Evolutionary conservation across 106 monocot species (phyloP).

Genomic region (Acanthochlamys bracteata): DNA sequence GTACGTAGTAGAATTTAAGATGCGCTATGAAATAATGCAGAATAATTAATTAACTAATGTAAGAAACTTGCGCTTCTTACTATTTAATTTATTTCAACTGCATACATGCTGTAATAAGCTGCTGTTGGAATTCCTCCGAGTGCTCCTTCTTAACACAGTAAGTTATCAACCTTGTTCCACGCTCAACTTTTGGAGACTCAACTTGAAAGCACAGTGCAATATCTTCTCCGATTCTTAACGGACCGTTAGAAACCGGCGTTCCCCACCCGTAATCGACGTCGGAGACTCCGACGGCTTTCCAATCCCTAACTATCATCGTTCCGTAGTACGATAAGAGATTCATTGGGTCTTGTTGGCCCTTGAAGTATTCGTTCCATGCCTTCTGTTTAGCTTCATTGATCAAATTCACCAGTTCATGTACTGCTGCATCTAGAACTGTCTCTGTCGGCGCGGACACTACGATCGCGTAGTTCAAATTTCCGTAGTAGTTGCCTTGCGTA

Average conservation of each 20-base stretch:
- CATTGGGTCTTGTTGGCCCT: background rate
- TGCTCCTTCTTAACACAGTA: slow-evolving; percentile 4
- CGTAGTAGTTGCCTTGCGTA: background rate
- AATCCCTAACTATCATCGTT: background rate
- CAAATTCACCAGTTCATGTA: background rate
- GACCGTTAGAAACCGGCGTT: background rate
- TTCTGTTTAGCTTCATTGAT: background rate
- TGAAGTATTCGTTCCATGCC: background rate
- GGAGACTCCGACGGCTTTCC: background rate
- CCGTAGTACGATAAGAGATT: background rate
- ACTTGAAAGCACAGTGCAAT: background rate
- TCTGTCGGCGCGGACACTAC: background rate
- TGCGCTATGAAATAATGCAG: too few species aligned
- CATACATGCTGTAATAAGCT: background rate
- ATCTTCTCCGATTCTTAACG: background rate
- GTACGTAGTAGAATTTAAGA: too few species aligned
- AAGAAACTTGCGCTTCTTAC: too few species aligned
- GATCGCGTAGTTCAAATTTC: background rate
- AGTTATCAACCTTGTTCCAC: background rate
- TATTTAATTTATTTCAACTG: too few species aligned
- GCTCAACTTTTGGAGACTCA: background rate
- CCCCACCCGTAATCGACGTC: slow-evolving; percentile 8
- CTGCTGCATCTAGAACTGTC: background rate
- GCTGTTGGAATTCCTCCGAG: background rate
- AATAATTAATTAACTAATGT: too few species aligned